Base-by-base conservation (phyloP, 257 asterid genomes). In the Handroanthus guayacan region DNA sequence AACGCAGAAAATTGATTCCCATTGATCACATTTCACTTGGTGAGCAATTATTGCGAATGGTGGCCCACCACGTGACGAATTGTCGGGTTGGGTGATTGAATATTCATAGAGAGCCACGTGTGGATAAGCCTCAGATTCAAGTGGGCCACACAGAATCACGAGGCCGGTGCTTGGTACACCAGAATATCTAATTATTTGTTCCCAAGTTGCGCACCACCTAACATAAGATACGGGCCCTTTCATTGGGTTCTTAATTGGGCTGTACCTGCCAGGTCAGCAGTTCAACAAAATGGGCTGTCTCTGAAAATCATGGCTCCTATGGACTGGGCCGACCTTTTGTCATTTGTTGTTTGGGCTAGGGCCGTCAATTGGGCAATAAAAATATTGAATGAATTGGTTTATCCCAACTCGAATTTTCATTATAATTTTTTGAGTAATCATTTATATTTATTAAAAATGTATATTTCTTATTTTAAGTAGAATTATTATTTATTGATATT, bases 141-240 rank as follows among this genome's bases (percentile, higher is more conserved):
- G 78, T 78, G 82, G 82, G 62, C 71, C 79, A 18, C 6, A 6
- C 5, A 2, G 82, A 74, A 78, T 78, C 82, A 56, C 78, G 62
- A 68, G 73, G 20, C 31, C 69, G 34, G 52, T 11, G 4, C 31
- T 25, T 17, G 39, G 0, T 43, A 69, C 67, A 36, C 43, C 77
- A 50, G 61, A 50, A 50, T 18, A 45, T 43, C 25, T 48, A 3
- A 3, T 20, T 60, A 2, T 60, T 58, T 60, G 2, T 3, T 34
- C 2, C 25, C 63, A 57, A 57, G 14, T 57, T 57, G 38, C 17
- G 6, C 6, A 9, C 58, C 25, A 52, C 25, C 58, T 14, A 12
- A 4, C 5, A 3, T 2, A 50, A 50, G 14, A 2, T 2, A 9
- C 56, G 14, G 17, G 10, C 56, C 17, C 10, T 54, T 6, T 6